Evolutionary conservation across 306 rosid genomes (phyloP), one percentile per base, ranked within the genome.

Genomic region (Calophaca sinica): DNA sequence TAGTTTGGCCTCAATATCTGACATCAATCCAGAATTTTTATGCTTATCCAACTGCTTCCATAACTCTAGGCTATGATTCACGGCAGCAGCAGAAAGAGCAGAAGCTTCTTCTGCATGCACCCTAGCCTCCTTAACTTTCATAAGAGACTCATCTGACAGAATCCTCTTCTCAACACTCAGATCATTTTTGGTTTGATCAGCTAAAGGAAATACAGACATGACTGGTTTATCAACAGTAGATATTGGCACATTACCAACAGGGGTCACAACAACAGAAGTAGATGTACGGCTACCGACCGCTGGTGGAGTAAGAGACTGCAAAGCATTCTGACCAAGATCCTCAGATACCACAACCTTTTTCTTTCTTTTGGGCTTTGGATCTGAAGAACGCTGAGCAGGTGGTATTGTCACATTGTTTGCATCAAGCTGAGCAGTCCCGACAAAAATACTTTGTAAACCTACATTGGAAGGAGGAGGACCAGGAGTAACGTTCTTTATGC

Each of bases 81-180:
- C 92, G 9, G 99, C 99, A 84, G 88, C 85, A 68, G 88, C 82
- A 82, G 99, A 90, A 78, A 70, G 83, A 54, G 88, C 62, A 81
- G 96, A 81, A 70, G 99, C 98, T 78, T 92, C 92, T 74, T 96
- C 99, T 29, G 99, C 98, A 70, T 85, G 83, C 52, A 81, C 77
- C 73, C 70, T 89, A 44, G 99, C 97, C 89, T 89, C 98, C 91
- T 91, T 88, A 50, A 93, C 90, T 85, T 96, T 96, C 76, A 78
- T 46, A 78, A 86, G 90, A 32, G 93, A 85, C 49, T 92, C 98
- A 55, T 87, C 96, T 9, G 97, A 87, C 64, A 92, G 55, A 60
- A 73, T 77, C 77, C 79, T 82, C 76, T 83, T 90, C 72, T 80
- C 83, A 50, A 84, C 75, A 71, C 68, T 86, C 54, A 44, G 79